Conservation (phyloP, 2,329 filamentous ascomycete genomes). For the Alternaria tenuissima region DNA sequence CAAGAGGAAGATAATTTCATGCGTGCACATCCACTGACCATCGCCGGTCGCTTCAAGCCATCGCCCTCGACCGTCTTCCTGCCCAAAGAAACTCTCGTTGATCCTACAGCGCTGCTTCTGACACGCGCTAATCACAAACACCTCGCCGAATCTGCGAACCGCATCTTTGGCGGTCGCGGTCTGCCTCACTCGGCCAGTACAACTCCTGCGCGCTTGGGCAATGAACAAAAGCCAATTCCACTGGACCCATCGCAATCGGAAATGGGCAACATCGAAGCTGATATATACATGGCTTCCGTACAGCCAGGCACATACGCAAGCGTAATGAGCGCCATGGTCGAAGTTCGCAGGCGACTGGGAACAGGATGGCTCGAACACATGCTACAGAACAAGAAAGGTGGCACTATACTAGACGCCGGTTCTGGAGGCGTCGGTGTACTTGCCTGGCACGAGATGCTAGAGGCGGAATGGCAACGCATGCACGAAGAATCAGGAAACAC, state of each 20-base stretch:
- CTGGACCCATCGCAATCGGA: slow-evolving; percentile 69
- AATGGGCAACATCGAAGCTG: slow-evolving; percentile 79
- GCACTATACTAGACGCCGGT: slow-evolving; percentile 76
- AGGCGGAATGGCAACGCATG: slow-evolving; percentile 82
- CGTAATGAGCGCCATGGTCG: slow-evolving; percentile 71
- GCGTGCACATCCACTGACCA: slow-evolving; percentile 77
- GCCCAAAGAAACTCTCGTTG: slow-evolving; percentile 72
- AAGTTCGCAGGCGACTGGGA: slow-evolving; percentile 77
- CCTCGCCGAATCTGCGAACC: slow-evolving; percentile 74
- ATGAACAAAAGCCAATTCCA: slow-evolving; percentile 70
- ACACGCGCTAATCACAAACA: slow-evolving; percentile 72
- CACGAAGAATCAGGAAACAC: slow-evolving; percentile 48
- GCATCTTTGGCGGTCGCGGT: slow-evolving; percentile 76
- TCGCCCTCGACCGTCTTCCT: slow-evolving; percentile 77
- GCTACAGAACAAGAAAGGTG: slow-evolving; percentile 67
- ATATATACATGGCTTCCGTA: slow-evolving; percentile 74
- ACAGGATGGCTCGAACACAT: slow-evolving; percentile 73
- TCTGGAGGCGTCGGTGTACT: slow-evolving; percentile 75
- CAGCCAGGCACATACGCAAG: slow-evolving; percentile 77
- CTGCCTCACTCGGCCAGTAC: slow-evolving; percentile 82
- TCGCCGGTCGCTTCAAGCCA: slow-evolving; percentile 76
- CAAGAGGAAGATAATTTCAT: slow-evolving; percentile 52
- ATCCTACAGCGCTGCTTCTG: slow-evolving; percentile 76
- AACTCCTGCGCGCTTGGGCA: slow-evolving; percentile 58
- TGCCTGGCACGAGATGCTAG: slow-evolving; percentile 79